Percentiles rank a stretch among this genome's conserved stretches.
Evolutionary conservation across 129 eudicot genomes (phyloP).

Genomic region (Helianthus tuberosus): DNA sequence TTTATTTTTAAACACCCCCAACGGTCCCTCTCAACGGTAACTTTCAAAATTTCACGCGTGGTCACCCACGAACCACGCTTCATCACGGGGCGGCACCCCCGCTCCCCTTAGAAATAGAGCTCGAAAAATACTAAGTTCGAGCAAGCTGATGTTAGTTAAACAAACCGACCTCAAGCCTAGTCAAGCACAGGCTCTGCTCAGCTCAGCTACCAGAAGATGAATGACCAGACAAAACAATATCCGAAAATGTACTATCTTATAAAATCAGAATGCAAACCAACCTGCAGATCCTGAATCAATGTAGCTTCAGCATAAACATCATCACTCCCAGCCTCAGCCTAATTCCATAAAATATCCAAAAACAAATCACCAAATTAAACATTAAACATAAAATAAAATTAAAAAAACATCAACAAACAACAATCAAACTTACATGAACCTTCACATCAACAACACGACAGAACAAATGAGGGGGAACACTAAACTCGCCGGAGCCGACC

Average conservation of each 20-base stretch:
- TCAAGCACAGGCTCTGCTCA: no score
- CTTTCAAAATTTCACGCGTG: no score
- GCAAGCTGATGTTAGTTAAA: no score
- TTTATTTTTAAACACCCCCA: no score
- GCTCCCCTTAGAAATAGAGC: no score
- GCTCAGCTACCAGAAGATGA: neutral
- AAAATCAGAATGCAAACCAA: slow-evolving; percentile 33
- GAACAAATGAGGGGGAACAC: slow-evolving; percentile 75
- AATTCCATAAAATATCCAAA: slow-evolving; percentile 5
- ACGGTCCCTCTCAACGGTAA: no score
- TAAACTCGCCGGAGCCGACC: slow-evolving; percentile 35
- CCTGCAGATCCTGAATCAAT: slow-evolving; percentile 76
- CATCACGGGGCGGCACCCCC: no score
- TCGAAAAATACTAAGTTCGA: no score
- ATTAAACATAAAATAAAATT: no score
- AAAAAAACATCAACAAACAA: neutral
- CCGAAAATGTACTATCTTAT: neutral
- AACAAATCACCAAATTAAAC: neutral
- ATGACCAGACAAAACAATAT: no score
- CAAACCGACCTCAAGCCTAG: neutral
- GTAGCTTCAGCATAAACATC: slow-evolving; percentile 92
- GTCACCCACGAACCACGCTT: no score
- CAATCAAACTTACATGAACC: slow-evolving; percentile 69
- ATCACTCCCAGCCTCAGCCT: slow-evolving; percentile 87
- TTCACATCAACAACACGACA: slow-evolving; percentile 90